Percentiles rank a stretch among this genome's conserved stretches.
phyloP scores from a whole-genome alignment of 352 stramenopile genomes.

The Globisporangium perplexum region DNA sequence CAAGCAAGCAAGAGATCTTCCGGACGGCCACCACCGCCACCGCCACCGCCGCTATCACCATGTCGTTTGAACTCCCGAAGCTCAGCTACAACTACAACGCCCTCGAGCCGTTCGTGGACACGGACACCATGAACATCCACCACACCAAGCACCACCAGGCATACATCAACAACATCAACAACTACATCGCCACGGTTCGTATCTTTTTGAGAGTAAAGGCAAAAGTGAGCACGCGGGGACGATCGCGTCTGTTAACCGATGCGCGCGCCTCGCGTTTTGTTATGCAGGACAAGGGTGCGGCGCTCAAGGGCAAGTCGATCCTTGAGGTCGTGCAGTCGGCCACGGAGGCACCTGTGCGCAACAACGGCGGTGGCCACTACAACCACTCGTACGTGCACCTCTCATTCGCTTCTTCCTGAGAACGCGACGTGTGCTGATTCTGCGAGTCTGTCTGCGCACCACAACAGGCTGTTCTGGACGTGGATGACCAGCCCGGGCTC shows the following conservation, averaged over 20 bases:
- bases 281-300: conserved; percentile 55
- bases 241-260: no score
- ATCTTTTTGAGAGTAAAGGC: neutral
- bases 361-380: conserved; percentile 85
- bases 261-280: no score
- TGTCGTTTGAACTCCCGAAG: conserved; percentile 78
- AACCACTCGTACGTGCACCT: conserved; percentile 56
- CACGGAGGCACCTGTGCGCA: conserved; percentile 70
- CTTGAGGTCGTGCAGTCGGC: conserved; percentile 69
- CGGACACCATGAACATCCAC: conserved; percentile 89
- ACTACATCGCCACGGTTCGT: conserved; percentile 64
- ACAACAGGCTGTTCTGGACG: conserved; percentile 87
- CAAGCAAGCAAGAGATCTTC: conserved; percentile 17
- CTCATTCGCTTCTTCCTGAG: neutral
- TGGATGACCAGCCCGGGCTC: conserved; percentile 82
- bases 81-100: conserved; percentile 85
- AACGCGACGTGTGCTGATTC: no score
- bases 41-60: conserved; percentile 14
- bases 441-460: no score
- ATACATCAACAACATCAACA: conserved; percentile 91
- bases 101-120: conserved; percentile 87
- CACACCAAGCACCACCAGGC: conserved; percentile 90
- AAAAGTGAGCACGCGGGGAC: no score
- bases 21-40: neutral
- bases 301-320: conserved; percentile 76